Percentiles rank a stretch among this genome's conserved stretches.
Conservation (phyloP, 2,329 filamentous ascomycete genomes). For the Fusarium equiseti region DNA sequence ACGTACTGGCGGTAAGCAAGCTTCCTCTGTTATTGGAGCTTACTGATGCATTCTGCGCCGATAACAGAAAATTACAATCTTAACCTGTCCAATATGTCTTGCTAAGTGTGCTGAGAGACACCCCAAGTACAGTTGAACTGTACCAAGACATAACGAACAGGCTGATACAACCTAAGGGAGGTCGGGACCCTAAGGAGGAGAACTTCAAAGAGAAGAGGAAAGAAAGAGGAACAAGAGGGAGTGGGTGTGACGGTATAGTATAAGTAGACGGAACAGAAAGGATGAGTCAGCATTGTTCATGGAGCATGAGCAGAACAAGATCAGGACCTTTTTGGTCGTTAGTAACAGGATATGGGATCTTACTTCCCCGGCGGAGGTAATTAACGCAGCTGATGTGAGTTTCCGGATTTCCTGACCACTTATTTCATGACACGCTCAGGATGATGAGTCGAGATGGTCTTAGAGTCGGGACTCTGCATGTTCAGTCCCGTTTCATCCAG, state of each 20-base stretch:
- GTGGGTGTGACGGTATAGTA: not conserved
- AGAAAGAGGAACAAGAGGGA: not conserved
- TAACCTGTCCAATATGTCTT: not conserved
- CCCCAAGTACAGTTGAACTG: not conserved
- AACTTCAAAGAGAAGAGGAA: not conserved
- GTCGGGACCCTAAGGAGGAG: not conserved
- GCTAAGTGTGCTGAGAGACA: too few relatives aligned
- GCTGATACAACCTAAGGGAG: not conserved
- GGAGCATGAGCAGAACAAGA: not conserved
- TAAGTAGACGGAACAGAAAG: not conserved
- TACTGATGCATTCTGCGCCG: too few relatives aligned
- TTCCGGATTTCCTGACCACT: not conserved
- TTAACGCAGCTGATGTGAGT: too few relatives aligned
- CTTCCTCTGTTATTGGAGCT: too few relatives aligned
- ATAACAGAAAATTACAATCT: not conserved
- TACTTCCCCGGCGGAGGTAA: not conserved
- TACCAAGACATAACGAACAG: not conserved
- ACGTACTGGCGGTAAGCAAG: too few relatives aligned
- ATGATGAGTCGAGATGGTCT: rapidly evolving
- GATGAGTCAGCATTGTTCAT: not conserved
- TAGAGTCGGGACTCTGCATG: not conserved
- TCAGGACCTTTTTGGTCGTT: not conserved
- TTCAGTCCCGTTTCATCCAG: not conserved
- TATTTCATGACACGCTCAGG: rapidly evolving
- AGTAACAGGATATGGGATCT: not conserved